A percentile compares a stretch with the other conserved stretches of the same genome.
Conservation (phyloP, 257 asterid genomes). For the Nicotiana obtusifolia region DNA sequence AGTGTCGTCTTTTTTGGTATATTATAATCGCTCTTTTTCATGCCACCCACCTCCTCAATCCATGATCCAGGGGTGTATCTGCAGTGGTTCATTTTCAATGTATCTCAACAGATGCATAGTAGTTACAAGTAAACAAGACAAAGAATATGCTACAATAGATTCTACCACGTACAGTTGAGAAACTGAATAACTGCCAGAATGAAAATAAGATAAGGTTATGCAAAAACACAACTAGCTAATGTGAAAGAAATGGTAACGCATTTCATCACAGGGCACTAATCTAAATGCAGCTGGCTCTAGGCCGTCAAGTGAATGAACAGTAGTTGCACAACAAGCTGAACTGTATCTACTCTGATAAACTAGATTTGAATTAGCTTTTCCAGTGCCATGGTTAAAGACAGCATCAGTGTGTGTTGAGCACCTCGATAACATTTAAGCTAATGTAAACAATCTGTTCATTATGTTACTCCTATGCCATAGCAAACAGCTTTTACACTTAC, state of each 20-base stretch:
- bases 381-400: background rate
- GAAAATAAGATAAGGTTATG: background rate
- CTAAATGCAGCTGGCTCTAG: background rate
- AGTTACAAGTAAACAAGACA: background rate
- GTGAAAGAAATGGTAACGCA: background rate
- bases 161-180: background rate
- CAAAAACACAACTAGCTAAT: background rate
- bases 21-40: slow-evolving; percentile 18
- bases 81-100: slow-evolving; percentile 16
- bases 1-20: slow-evolving; percentile 48
- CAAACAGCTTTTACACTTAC: background rate
- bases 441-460: background rate
- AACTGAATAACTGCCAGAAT: background rate
- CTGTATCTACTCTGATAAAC: background rate
- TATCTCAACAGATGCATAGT: background rate
- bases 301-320: background rate
- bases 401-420: background rate
- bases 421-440: background rate
- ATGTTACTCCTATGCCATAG: background rate
- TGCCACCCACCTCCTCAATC: slow-evolving; percentile 39
- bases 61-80: slow-evolving; percentile 79
- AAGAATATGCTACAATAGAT: background rate
- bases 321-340: background rate
- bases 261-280: background rate
- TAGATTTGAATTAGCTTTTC: background rate